Base-by-base conservation (phyloP, 1,284 basidiomycete genomes). In the Fistulina hepatica region DNA sequence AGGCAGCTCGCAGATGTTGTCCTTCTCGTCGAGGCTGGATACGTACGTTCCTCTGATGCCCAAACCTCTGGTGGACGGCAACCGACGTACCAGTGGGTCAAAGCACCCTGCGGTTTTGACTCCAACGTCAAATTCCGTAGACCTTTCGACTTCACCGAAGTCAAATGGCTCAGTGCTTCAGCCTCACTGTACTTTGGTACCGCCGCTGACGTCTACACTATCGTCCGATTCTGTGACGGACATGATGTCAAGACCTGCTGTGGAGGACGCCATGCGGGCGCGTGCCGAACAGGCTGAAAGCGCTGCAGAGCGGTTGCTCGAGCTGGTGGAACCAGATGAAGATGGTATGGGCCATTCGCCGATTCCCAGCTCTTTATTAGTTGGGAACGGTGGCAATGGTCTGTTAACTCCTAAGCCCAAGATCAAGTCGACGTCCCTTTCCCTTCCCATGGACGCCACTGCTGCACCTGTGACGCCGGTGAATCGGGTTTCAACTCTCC, bases 261-360 rank as follows among this genome's bases (percentile, higher is more conserved):
- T 82, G 11, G 88, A 92, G 51, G 88, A 92, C 52, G 84, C 81
- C 21, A 60, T 90, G 46, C 73, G 78, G 32, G 85, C 84, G 2
- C 75, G 86, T 42, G 89, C 88, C 3, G 83, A 84, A 46, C 89
- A 92, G 53, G 90, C 88, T 0, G 80, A 90, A 52, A 88, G 83
- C 51, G 83, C 89, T 6, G 90, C 86, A 2, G 77, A 85, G 52
- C 70, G 81, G 40, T 60, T 92, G 26, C 56, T 90, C 33, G 85
- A 89, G 53, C 64, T 89, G 16, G 79, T 82, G 15, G 81, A 86
- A 44, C 71, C 79, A 12, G 81, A 84, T 37, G 75, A 74, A 21
- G 76, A 80, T 36, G 62, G 55, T 27, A 48, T 57, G 37, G 63
- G 60, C 36, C 60, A 71, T 42, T 67, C 71, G n/a, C 59, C 65